Percentiles rank a stretch among this genome's conserved stretches.
phyloP scores from a whole-genome alignment of 169 alveolate species.

The Theileria orientalis region DNA sequence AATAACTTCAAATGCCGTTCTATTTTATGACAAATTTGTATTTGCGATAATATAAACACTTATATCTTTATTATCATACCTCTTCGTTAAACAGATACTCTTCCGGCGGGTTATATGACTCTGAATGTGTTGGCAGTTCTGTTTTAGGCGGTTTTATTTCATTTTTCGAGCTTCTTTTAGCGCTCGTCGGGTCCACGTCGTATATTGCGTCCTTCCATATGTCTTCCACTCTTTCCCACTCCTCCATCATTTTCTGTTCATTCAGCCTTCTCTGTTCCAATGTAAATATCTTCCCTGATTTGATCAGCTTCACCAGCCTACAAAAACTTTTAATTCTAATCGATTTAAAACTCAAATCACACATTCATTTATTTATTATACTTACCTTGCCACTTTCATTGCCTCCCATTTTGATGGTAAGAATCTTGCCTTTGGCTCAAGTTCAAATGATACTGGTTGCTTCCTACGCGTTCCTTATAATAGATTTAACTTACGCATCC shows the following conservation, averaged over 20 bases:
- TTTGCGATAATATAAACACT: too few relatives aligned
- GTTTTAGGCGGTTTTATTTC: slow-evolving; percentile 59
- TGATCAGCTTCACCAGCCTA: slow-evolving; percentile 75
- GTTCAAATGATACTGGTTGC: slow-evolving; percentile 78
- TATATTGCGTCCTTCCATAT: slow-evolving; percentile 81
- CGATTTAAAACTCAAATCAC: not conserved
- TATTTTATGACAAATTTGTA: too few relatives aligned
- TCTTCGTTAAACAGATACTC: slow-evolving; percentile 54
- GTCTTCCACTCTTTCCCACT: slow-evolving; percentile 73
- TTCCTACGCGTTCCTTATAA: slow-evolving; percentile 31
- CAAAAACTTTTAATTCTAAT: not conserved
- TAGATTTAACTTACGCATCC: slow-evolving; percentile 35
- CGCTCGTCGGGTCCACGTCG: slow-evolving; percentile 61
- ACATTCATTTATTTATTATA: not conserved
- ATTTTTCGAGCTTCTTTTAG: slow-evolving; percentile 38
- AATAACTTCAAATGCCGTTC: not conserved
- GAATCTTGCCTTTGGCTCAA: slow-evolving; percentile 85
- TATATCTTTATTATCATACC: too few relatives aligned
- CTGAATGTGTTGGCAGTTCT: slow-evolving; percentile 56
- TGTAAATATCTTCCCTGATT: slow-evolving; percentile 49
- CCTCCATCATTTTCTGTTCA: slow-evolving; percentile 13
- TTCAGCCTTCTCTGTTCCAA: slow-evolving; percentile 22
- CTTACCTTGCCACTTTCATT: slow-evolving; percentile 72
- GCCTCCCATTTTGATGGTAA: slow-evolving; percentile 88
- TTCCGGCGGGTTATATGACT: slow-evolving; percentile 68